phyloP scores from a whole-genome alignment of 257 asterid genomes.

The Solanum virginianum region DNA sequence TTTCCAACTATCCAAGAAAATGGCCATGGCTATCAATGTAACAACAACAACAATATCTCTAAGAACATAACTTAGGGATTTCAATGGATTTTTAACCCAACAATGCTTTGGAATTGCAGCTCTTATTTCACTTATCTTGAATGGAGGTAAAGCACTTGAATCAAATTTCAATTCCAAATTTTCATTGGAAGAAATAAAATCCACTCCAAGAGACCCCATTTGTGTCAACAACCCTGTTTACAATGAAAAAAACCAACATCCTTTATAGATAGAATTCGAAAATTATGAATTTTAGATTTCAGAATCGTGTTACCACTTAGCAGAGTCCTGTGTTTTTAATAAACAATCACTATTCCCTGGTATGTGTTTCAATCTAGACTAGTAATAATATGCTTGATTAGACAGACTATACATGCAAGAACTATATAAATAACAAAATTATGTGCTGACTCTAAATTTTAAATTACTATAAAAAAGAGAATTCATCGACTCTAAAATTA shows the following conservation, averaged over 20 bases:
- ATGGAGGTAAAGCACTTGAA: conserved; percentile 25
- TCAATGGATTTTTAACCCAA: conserved; percentile 26
- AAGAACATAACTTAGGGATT: conserved; percentile 23
- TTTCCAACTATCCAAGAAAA: conserved; percentile 10
- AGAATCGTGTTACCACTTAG: not conserved
- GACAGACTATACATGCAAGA: not conserved
- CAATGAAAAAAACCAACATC: no score
- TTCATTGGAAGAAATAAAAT: not conserved
- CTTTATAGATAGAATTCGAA: not conserved
- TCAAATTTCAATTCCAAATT: conserved; percentile 12
- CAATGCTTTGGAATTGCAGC: conserved; percentile 38
- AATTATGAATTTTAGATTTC: not conserved
- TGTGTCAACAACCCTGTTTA: not conserved
- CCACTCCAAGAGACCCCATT: not conserved
- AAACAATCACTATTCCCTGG: no score
- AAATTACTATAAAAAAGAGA: not conserved
- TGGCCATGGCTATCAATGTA: conserved; percentile 11
- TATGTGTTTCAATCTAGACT: not conserved
- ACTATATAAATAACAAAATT: not conserved
- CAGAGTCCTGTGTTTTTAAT: no score
- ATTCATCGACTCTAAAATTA: not conserved
- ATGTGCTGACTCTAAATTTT: not conserved
- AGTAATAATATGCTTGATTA: not conserved
- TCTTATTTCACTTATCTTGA: conserved; percentile 24
- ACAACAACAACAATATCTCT: conserved; percentile 16